Percentiles rank a stretch among this genome's conserved stretches.
Conservation (phyloP, 2,329 filamentous ascomycete genomes). For the Diplodia intermedia region DNA sequence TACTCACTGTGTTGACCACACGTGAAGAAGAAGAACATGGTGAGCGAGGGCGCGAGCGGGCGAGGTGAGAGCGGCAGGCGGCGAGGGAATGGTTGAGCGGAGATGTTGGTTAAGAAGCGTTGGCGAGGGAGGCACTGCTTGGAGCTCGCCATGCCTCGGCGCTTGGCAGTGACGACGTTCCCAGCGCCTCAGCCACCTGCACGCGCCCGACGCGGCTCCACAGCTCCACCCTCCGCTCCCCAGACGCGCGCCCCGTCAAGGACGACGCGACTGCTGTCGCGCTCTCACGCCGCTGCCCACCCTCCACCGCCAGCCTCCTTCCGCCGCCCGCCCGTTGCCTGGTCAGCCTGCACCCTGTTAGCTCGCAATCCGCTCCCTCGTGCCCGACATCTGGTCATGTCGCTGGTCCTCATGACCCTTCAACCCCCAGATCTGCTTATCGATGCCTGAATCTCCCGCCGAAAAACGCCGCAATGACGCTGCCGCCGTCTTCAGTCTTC, state of each 20-base stretch:
- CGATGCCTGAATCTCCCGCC: slow-evolving; percentile 1
- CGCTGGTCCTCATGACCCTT: slow-evolving; percentile 19
- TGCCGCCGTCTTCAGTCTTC: neutral
- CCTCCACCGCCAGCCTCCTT: slow-evolving; percentile 1
- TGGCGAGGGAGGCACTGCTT: slow-evolving; percentile 8
- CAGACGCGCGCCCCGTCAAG: neutral
- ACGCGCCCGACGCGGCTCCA: neutral
- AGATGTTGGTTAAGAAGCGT: slow-evolving; percentile 1
- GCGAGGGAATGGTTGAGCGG: neutral
- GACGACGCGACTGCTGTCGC: slow-evolving; percentile 1
- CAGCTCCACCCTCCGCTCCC: neutral
- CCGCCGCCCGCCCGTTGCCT: neutral
- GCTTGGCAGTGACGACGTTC: slow-evolving; percentile 31
- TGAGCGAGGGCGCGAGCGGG: neutral
- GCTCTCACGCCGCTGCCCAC: slow-evolving; percentile 13
- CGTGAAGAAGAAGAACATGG: slow-evolving; percentile 59
- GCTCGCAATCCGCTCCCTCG: slow-evolving; percentile 6
- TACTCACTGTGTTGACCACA: slow-evolving; percentile 57
- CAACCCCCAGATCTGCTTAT: slow-evolving; percentile 4
- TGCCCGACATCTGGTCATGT: slow-evolving; percentile 16
- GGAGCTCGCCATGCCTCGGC: slow-evolving; percentile 16
- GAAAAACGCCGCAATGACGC: slow-evolving; percentile 22
- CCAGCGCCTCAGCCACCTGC: slow-evolving; percentile 2
- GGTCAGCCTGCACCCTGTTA: slow-evolving; percentile 20
- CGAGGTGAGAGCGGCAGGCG: neutral